phyloP scores from a whole-genome alignment of 2,329 filamentous ascomycete species.

The Colletotrichum tropicicola region DNA sequence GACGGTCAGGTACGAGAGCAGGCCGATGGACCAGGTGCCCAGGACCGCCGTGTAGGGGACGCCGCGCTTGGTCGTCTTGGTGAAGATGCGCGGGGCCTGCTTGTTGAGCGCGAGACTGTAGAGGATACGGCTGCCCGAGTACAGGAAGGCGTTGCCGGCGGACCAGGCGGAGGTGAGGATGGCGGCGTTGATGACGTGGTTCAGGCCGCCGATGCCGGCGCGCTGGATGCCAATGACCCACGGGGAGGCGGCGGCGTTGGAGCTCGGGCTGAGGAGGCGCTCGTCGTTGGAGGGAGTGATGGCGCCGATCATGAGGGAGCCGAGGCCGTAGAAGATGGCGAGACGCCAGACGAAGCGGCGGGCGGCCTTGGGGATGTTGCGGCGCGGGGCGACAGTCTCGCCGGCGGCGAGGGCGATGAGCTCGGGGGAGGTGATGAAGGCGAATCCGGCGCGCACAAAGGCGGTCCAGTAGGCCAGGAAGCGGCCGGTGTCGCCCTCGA shows the following conservation, averaged over 20 bases:
- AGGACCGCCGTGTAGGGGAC: conserved; percentile 67
- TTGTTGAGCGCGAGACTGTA: conserved; percentile 74
- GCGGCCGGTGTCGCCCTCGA: conserved; percentile 54
- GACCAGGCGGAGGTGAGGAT: conserved; percentile 72
- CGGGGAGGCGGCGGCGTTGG: conserved; percentile 68
- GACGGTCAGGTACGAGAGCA: conserved; percentile 76
- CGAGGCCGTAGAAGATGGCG: conserved; percentile 70
- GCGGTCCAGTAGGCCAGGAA: conserved; percentile 69
- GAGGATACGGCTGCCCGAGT: conserved; percentile 75
- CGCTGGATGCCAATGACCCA: conserved; percentile 75
- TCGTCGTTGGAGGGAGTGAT: conserved; percentile 72
- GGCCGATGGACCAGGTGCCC: conserved; percentile 65
- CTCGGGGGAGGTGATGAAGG: conserved; percentile 71
- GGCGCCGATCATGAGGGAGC: conserved; percentile 68
- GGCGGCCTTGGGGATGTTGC: conserved; percentile 73
- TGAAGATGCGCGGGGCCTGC: conserved; percentile 71
- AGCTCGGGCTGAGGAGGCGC: conserved; percentile 65
- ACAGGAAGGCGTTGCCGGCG: conserved; percentile 70
- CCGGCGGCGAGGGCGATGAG: conserved; percentile 71
- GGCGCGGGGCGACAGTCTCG: conserved; percentile 70
- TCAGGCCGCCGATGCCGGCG: conserved; percentile 69
- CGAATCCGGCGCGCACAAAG: conserved; percentile 66
- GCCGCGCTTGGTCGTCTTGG: conserved; percentile 66
- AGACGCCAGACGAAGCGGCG: conserved; percentile 70
- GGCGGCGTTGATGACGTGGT: conserved; percentile 74